phyloP scores from a whole-genome alignment of 1,284 basidiomycete genomes.

The Peniophora sp. region DNA sequence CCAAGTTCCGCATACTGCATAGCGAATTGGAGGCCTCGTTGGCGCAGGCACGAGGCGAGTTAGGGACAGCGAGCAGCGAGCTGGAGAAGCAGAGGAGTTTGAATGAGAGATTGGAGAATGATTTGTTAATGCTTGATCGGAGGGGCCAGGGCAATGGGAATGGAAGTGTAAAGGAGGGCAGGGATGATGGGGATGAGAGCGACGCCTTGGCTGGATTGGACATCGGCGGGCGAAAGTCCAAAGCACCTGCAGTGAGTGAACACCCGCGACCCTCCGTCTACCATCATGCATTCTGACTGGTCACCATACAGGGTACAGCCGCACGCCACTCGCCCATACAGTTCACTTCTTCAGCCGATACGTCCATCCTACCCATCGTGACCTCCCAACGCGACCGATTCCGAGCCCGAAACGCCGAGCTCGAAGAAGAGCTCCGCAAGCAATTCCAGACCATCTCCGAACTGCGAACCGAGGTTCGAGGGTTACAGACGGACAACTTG shows the following conservation, averaged over 20 bases:
- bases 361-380: slow-evolving; percentile 91
- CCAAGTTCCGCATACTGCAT: slow-evolving; percentile 82
- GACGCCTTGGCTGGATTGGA: slow-evolving; percentile 65
- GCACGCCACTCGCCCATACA: slow-evolving; percentile 54
- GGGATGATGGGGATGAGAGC: slow-evolving; percentile 10
- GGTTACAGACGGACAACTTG: slow-evolving; percentile 85
- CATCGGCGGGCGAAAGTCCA: slow-evolving; percentile 45
- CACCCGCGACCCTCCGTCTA: not conserved
- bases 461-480: slow-evolving; percentile 81
- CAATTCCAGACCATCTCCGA: slow-evolving; percentile 93
- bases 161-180: slow-evolving; percentile 11
- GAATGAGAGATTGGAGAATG: slow-evolving; percentile 88
- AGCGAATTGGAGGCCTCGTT: slow-evolving; percentile 71
- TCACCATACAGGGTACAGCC: slow-evolving; percentile 30
- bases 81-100: slow-evolving; percentile 71
- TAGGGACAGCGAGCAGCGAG: slow-evolving; percentile 55
- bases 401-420: slow-evolving; percentile 89
- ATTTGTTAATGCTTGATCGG: slow-evolving; percentile 76
- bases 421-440: slow-evolving; percentile 93
- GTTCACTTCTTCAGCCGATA: slow-evolving; percentile 72
- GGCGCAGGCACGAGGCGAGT: slow-evolving; percentile 48
- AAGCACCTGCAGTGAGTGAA: slow-evolving; percentile 21
- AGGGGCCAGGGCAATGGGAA: slow-evolving; percentile 27
- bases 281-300: slow-evolving; percentile 2
- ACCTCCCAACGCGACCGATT: slow-evolving; percentile 95